Conservation (phyloP, 257 asterid species). For the Schizonepeta tenuifolia region DNA sequence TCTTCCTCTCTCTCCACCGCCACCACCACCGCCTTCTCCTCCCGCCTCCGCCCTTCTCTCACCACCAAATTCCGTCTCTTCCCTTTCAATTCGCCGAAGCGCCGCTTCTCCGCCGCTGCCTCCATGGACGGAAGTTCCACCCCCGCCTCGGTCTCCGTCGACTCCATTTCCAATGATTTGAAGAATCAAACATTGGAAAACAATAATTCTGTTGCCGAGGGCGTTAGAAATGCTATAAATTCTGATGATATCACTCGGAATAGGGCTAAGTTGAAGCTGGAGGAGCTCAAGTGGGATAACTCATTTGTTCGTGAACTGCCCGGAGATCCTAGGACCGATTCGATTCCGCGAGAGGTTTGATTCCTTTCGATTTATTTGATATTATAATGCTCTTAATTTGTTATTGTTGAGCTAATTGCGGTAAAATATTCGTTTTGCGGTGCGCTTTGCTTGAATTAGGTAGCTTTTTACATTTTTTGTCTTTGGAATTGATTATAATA, state of each 20-base stretch:
- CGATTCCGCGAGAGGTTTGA: constrained; percentile 72
- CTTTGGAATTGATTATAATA: neutral
- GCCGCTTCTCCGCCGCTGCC: constrained; percentile 37
- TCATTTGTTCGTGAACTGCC: constrained; percentile 91
- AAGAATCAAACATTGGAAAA: constrained; percentile 56
- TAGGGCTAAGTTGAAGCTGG: constrained; percentile 60
- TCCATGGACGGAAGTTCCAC: constrained; percentile 61
- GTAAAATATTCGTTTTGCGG: constrained; percentile 11
- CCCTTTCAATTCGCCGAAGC: constrained; percentile 38
- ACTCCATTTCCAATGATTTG: constrained; percentile 67
- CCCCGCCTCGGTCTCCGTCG: constrained; percentile 49
- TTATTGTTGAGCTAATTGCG: neutral
- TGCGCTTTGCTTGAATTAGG: constrained; percentile 23
- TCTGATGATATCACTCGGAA: constrained; percentile 19
- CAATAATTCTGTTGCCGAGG: constrained; percentile 2
- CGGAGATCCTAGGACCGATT: constrained; percentile 78
- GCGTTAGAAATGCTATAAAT: constrained; percentile 13
- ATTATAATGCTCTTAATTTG: neutral
- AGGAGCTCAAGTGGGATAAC: constrained; percentile 85
- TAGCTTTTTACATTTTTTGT: neutral
- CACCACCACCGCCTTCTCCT: constrained; percentile 51
- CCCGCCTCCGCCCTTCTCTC: constrained; percentile 40
- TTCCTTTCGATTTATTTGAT: constrained; percentile 16
- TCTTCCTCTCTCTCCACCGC: constrained; percentile 45
- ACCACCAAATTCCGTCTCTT: constrained; percentile 40